phyloP scores from a whole-genome alignment of 345 rosid genomes.

The Citrus australasica region DNA sequence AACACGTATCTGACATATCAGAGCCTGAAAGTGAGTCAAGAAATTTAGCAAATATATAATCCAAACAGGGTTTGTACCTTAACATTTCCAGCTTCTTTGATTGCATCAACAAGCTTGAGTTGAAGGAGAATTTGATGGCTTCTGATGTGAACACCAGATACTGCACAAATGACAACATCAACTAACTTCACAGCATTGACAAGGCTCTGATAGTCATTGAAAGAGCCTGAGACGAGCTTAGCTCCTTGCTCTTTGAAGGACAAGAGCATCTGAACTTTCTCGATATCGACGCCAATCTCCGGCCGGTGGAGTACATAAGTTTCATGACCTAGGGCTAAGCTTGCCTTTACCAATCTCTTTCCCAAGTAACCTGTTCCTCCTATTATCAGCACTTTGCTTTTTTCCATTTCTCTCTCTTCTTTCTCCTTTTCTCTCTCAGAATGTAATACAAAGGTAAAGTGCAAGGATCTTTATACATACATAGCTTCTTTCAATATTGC shows the following conservation, averaged over 20 bases:
- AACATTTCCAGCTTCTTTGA: constrained; percentile 81
- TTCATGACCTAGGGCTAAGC: constrained; percentile 60
- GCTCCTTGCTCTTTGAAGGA: constrained; percentile 62
- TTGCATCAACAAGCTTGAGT: constrained; percentile 80
- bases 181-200: constrained; percentile 57
- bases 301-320: constrained; percentile 58
- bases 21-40: no score
- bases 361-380: constrained; percentile 87
- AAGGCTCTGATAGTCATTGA: constrained; percentile 49
- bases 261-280: constrained; percentile 63
- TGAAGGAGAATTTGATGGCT: constrained; percentile 74
- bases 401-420: constrained; percentile 15
- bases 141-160: constrained; percentile 81
- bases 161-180: constrained; percentile 71
- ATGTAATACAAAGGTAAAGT: no score
- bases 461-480: no score
- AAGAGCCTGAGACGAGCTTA: constrained; percentile 52
- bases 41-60: no score
- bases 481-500: no score
- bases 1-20: no score
- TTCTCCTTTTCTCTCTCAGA: background rate
- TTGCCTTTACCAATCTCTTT: constrained; percentile 70
- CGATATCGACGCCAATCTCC: constrained; percentile 68
- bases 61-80: constrained; percentile 34
- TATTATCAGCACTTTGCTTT: constrained; percentile 55